Percentiles rank a stretch among this genome's conserved stretches.
These are phyloP conservation scores for Candida tropicalis DNA, from an alignment of 1,139 yeast genomes.

Conservation along the genomic window DNA sequence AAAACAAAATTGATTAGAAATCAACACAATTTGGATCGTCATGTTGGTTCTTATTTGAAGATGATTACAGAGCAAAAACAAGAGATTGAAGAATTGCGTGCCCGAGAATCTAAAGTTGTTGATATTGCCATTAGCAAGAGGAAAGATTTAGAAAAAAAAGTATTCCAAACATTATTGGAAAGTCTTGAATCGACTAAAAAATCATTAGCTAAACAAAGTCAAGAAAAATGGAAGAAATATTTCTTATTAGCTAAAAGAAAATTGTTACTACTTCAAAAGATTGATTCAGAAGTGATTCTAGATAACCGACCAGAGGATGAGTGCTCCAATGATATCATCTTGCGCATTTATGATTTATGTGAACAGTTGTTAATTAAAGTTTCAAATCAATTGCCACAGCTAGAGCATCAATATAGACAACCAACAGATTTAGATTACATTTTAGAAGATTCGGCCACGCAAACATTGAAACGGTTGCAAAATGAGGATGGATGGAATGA, in stretches of 20 bases:
- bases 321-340: constrained; percentile 4
- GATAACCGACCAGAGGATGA: constrained; percentile 1
- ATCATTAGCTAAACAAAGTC: constrained; percentile 42
- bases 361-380: constrained; percentile 33
- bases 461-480: constrained; percentile 44
- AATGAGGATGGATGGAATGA: constrained; percentile 61
- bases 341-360: constrained; percentile 20
- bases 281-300: constrained; percentile 36
- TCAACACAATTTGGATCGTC: constrained; percentile 76
- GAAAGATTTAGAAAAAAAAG: constrained; percentile 32
- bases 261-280: constrained; percentile 46
- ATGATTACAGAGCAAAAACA: constrained; percentile 83
- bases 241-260: constrained; percentile 62
- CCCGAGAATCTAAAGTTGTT: constrained; percentile 51
- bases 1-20: constrained; percentile 80
- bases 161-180: constrained; percentile 41
- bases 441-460: constrained; percentile 42
- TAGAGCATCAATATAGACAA: constrained; percentile 52
- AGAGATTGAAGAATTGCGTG: constrained; percentile 71
- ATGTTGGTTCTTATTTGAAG: constrained; percentile 83
- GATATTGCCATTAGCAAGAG: constrained; percentile 35
- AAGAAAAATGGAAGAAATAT: constrained; percentile 49
- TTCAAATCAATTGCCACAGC: constrained; percentile 45
- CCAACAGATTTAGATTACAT: constrained; percentile 56
- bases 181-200: constrained; percentile 40